Evolutionary conservation across 1,139 yeast genomes (phyloP), one percentile per base, ranked within the genome.

Genomic region (Diutina sp.): DNA sequence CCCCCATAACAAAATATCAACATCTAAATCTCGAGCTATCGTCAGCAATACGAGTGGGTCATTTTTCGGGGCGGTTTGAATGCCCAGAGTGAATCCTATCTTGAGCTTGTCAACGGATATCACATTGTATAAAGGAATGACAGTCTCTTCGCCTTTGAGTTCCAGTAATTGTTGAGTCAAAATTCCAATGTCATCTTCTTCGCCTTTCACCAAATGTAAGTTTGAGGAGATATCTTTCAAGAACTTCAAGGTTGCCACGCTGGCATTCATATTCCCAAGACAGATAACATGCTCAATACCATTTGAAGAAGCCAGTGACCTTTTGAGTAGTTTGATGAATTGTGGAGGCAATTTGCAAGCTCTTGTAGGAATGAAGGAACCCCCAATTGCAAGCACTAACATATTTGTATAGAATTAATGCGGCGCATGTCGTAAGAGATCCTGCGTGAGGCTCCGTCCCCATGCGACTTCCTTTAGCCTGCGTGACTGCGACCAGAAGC

Each of bases 1-100:
- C n/a, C 98, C 98, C 89, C 95, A 90, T n/a, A 93, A 76, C 63
- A 93, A 74, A 9, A 93, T 80, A 69, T 93, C 98, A 54, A 89
- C 98, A 67, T 91, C 96, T 75, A 91, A 75, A 69, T 90, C 93
- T 59, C 99, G 77, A 0, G 99, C 97, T 59, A 88, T 79, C 1
- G 87, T 82, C 63, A 89, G 76, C 58, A 93, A 74, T 53, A 95
- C 85, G 64, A 91, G 81, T 3, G 97, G 96, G 65, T 93, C 99
- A 54, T 83, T 83, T 60, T 83, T 82, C 1, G 99, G 99, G 11
- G 91, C 85, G 2, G 90, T 76, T 45, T 87, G 86, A 67, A 83
- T 86, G 9, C 98, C 97, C 63, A 88, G 86, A 6, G 93, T 84
- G 62, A 90, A 79, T 3, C 98, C 99, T 55, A 93, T 84, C 58